A percentile compares a stretch with the other conserved stretches of the same genome.
These are phyloP conservation scores for Candida nanaspora DNA, from an alignment of 805 yeast genomes.

Conservation along the genomic window DNA sequence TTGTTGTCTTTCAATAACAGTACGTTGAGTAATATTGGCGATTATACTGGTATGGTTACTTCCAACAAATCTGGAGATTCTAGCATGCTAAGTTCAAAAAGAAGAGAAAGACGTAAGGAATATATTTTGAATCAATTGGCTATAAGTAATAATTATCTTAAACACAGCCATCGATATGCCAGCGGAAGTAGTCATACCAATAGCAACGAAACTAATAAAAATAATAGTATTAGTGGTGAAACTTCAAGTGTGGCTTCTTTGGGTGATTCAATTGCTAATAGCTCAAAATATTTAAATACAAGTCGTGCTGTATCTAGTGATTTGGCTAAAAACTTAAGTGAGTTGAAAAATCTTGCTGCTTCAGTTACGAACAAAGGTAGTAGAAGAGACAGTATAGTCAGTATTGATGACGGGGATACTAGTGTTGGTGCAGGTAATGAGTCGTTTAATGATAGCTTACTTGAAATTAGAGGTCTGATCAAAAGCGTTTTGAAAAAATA, in stretches of 20 bases:
- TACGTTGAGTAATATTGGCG: not conserved
- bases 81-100: not conserved
- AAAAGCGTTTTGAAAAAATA: conserved; percentile 3
- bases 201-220: no score
- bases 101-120: conserved; percentile 1
- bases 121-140: not conserved
- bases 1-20: not conserved
- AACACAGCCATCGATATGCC: no score
- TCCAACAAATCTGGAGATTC: not conserved
- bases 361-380: not conserved
- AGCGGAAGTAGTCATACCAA: no score
- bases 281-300: no score
- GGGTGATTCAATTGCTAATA: no score
- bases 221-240: no score
- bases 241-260: no score
- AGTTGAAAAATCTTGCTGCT: no score
- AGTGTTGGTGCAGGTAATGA: not conserved
- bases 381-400: not conserved
- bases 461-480: conserved; percentile 3
- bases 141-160: not conserved
- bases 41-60: not conserved
- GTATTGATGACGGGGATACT: not conserved
- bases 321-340: no score
- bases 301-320: no score
- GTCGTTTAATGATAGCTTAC: not conserved